Conservation (phyloP, 345 rosid species). For the Euphorbia lathyris region DNA sequence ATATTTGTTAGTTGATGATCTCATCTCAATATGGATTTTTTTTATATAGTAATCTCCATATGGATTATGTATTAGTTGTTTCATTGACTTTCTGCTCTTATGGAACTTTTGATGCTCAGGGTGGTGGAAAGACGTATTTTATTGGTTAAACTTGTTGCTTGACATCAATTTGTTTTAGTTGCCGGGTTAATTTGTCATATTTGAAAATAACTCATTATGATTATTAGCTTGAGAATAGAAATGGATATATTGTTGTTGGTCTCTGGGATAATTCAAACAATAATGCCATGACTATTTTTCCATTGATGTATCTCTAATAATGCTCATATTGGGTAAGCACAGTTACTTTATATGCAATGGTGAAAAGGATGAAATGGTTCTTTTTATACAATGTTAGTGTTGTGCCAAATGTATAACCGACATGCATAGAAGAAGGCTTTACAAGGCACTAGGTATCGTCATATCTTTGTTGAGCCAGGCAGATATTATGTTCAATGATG, state of each 20-base stretch:
- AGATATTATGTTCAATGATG: not conserved
- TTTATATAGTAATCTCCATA: too few species aligned
- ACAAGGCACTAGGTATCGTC: not conserved
- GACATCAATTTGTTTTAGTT: not conserved
- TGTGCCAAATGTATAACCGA: not conserved
- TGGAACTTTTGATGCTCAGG: not conserved
- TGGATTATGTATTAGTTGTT: not conserved
- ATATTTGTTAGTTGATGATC: not conserved
- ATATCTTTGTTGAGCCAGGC: not conserved
- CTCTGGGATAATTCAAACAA: not conserved
- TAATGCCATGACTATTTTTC: not conserved
- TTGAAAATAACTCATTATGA: not conserved
- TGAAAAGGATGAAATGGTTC: not conserved
- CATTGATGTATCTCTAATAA: not conserved
- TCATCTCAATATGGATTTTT: not conserved
- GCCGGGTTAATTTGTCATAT: not conserved
- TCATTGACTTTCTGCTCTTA: not conserved
- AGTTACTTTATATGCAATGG: not conserved
- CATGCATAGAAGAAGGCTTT: not conserved
- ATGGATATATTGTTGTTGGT: not conserved
- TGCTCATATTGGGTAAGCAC: not conserved
- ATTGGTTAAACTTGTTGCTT: not conserved
- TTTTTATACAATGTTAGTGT: not conserved
- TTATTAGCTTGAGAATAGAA: not conserved
- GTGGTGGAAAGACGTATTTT: not conserved